Evolutionary conservation across 176 grass and related monocot species (phyloP), one percentile per base, ranked within the genome.

Genomic region (Puya raimondii): DNA sequence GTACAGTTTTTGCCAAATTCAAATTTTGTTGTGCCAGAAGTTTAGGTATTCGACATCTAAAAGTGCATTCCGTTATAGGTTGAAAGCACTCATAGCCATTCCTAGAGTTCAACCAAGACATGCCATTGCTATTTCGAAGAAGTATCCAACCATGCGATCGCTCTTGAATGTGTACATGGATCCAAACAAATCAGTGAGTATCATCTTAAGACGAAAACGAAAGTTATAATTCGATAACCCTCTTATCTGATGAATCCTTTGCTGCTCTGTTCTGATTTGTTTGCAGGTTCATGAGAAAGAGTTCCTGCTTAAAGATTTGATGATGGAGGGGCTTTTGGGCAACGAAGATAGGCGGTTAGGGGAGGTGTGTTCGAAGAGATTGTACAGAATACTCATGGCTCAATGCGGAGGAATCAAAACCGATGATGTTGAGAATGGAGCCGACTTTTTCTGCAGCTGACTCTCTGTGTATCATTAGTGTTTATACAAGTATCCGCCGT

Each of bases 81-180:
- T 99, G 22, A 99, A 93, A 72, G 78, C 89, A 54, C 79, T 99
- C 49, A 77, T 99, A 75, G 84, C 89, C 4, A 99, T 93, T 71
- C 94, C 94, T 0, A 81, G 76, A 53, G 80, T 99, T 23, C 82
- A 82, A 52, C 66, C 87, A 47, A 75, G 72, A 74, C 47, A 86
- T 75, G 94, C 87, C 42, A 17, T 88, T 11, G 84, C 89, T 3
- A 91, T 99, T 17, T 76, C 67, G 72, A 99, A 99, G 85, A 80
- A 93, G 59, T 99, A 88, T 54, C 78, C 64, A 42, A 88, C 84
- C 54, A 93, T 99, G 87, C 88, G 84, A 80, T 90, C 87, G 12
- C 82, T 93, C 57, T 70, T 93, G 74, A 93, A 84, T 23, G 87
- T 86, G 26, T 93, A 99, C 49, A 90, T 99, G 89, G 94, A 93